These are phyloP conservation scores for Hypsizygus ulmarius DNA, from an alignment of 1,284 basidiomycete genomes.

Conservation along the genomic window DNA sequence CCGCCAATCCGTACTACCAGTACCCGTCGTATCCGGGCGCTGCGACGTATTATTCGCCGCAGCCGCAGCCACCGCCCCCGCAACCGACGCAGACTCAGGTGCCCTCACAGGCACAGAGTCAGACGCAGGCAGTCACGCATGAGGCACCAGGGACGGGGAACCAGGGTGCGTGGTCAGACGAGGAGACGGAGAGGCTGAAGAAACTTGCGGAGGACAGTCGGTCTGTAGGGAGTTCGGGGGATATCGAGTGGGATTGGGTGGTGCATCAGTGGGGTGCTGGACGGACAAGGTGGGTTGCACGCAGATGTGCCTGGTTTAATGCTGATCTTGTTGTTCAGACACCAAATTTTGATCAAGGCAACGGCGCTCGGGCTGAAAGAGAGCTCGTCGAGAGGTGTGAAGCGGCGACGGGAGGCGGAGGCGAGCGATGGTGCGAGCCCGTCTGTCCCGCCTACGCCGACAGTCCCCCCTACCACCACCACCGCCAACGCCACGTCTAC, in stretches of 20 bases:
- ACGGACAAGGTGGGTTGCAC: constrained; percentile 62
- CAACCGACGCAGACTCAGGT: constrained; percentile 12
- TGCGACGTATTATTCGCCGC: constrained; percentile 28
- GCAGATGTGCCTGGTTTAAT: too few species aligned
- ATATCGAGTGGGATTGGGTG: constrained; percentile 77
- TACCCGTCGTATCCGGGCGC: constrained; percentile 21
- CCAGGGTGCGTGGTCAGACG: constrained; percentile 73
- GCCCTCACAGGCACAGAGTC: too few species aligned
- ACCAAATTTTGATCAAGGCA: constrained; percentile 76
- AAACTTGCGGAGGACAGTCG: constrained; percentile 65
- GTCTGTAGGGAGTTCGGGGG: constrained; percentile 41
- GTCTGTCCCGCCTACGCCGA: constrained; percentile 20
- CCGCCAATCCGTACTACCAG: constrained; percentile 63
- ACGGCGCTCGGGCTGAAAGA: constrained; percentile 72
- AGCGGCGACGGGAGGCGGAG: constrained; percentile 43
- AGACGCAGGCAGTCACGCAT: constrained; percentile 6
- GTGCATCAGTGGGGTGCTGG: constrained; percentile 68
- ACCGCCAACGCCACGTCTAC: constrained; percentile 21
- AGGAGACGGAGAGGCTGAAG: constrained; percentile 65
- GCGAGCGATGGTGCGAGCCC: constrained; percentile 21
- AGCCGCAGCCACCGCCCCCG: constrained; percentile 8
- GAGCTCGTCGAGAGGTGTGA: constrained; percentile 59
- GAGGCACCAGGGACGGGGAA: constrained; percentile 35
- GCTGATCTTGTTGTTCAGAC: constrained; percentile 37
- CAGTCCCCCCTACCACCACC: constrained; percentile 16